These are phyloP conservation scores for Phellopilus nigrolimitatus DNA, from an alignment of 1,284 basidiomycete genomes.

Conservation along the genomic window DNA sequence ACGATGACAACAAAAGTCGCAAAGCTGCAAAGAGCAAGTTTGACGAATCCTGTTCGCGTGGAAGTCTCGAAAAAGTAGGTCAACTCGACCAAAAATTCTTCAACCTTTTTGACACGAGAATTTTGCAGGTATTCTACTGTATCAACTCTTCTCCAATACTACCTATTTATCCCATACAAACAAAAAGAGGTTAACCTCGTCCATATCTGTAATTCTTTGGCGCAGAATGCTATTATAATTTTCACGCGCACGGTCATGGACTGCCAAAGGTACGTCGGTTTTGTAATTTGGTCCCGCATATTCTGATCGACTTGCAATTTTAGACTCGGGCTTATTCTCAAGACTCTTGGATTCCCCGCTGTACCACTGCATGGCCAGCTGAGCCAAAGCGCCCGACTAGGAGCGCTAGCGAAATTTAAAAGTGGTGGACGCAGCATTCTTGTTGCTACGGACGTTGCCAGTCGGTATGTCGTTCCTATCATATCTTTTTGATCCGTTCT, in stretches of 20 bases:
- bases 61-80: constrained; percentile 90
- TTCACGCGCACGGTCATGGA: constrained; percentile 97
- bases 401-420: constrained; percentile 96
- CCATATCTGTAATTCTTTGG: constrained; percentile 85
- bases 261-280: constrained; percentile 62
- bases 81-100: background rate
- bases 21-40: constrained; percentile 93
- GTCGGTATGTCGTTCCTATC: constrained; percentile 50
- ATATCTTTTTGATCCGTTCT: constrained; percentile 14
- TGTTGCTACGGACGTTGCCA: constrained; percentile 98
- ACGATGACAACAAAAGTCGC: constrained; percentile 99
- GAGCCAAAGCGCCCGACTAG: constrained; percentile 89
- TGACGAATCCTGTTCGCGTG: constrained; percentile 91
- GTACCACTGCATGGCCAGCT: constrained; percentile 96
- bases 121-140: constrained; percentile 88
- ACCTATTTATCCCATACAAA: constrained; percentile 89
- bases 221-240: constrained; percentile 92
- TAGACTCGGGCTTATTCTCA: constrained; percentile 85
- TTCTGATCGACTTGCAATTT: constrained; percentile 6
- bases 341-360: constrained; percentile 90
- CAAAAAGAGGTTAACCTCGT: constrained; percentile 93
- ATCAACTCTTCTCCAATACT: constrained; percentile 92
- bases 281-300: background rate
- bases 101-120: constrained; percentile 12
- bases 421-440: constrained; percentile 88